Evolutionary conservation across 129 eudicot genomes (phyloP).

Genomic region (Rutidosis leptorrhynchoides): DNA sequence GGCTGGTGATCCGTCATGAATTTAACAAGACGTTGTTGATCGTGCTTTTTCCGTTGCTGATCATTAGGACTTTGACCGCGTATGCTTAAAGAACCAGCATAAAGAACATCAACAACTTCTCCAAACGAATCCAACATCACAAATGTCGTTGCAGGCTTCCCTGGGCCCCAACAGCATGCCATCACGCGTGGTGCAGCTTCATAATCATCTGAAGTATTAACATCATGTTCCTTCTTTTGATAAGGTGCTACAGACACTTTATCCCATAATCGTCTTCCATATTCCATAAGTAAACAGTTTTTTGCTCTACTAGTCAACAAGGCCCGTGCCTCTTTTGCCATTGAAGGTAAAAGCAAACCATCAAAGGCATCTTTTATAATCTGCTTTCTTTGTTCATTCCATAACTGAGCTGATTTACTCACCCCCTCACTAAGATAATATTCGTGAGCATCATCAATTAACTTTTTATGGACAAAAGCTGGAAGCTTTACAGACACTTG

Average conservation of each 20-base stretch:
- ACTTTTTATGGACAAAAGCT: constrained; percentile 43
- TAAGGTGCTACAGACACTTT: constrained; percentile 84
- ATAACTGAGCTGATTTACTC: constrained; percentile 85
- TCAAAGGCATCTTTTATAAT: constrained; percentile 75
- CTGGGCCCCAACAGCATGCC: constrained; percentile 99
- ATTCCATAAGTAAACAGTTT: constrained; percentile 60
- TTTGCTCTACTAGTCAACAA: constrained; percentile 79
- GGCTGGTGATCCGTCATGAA: constrained; percentile 97
- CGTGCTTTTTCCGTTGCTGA: constrained; percentile 82
- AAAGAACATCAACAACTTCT: constrained; percentile 72
- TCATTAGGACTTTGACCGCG: constrained; percentile 67
- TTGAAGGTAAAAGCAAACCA: constrained; percentile 64
- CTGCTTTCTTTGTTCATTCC: constrained; percentile 95
- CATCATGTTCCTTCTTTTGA: constrained; percentile 58
- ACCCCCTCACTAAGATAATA: constrained; percentile 88
- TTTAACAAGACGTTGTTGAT: constrained; percentile 70
- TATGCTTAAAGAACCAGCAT: constrained; percentile 65
- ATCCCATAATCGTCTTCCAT: constrained; percentile 72
- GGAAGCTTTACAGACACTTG: constrained; percentile 76
- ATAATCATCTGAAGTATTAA: constrained; percentile 48
- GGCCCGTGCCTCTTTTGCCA: constrained; percentile 90
- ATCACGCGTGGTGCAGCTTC: constrained; percentile 90
- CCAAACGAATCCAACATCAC: constrained; percentile 96
- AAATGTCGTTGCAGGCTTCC: constrained; percentile 91
- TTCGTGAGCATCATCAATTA: constrained; percentile 63